Base-by-base conservation (phyloP, 2,329 filamentous ascomycete species). In the Atkinsonella texensis region DNA sequence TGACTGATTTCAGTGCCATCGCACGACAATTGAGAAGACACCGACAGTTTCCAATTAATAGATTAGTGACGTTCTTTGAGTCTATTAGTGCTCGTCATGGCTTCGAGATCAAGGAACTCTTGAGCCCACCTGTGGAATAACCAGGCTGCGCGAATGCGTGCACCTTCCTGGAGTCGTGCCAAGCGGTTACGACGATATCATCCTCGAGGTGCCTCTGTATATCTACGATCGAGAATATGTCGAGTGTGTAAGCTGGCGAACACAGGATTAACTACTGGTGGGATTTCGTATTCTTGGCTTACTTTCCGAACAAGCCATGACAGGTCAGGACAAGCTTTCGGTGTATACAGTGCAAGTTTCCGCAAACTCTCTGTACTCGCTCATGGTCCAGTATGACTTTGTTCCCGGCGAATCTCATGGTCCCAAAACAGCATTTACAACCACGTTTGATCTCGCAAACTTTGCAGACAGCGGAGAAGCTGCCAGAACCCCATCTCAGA, bases 341-440 rank as follows among this genome's bases (percentile, higher is more conserved):
- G 46, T 56, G n/a, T 63, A 60, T 47, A 63, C 58, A 33, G 56
- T 66, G 49, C 58, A 64, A 48, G 62, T 60, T 52, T 66, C 59
- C 17, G 59, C 60, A 5, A 64, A 61, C 50, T 65, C 61, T 2
- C 52, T 64, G 12, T 64, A 66, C 49, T 65, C 63, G 9, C 56
- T 65, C 17, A 61, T 64, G 57, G 58, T 58, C n/a, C 60, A 60
- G 15, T 63, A 64, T 52, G 59, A 55, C 20, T 57, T 65, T 20
- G 59, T 57, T 15, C 53, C 65, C 10, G 63, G 60, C 4, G 51
- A 54, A 47, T 51, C 40, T 23, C 46, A 63, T 17, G 61, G 60
- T 38, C 55, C 58, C 2, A 56, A 57, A 17, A 60, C 57, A 38
- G 59, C 60, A 4, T 62, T 62, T 3, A 50, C 41, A 2, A 51